phyloP scores from a whole-genome alignment of 1,284 basidiomycete species.

The Neonothopanus nambi region DNA sequence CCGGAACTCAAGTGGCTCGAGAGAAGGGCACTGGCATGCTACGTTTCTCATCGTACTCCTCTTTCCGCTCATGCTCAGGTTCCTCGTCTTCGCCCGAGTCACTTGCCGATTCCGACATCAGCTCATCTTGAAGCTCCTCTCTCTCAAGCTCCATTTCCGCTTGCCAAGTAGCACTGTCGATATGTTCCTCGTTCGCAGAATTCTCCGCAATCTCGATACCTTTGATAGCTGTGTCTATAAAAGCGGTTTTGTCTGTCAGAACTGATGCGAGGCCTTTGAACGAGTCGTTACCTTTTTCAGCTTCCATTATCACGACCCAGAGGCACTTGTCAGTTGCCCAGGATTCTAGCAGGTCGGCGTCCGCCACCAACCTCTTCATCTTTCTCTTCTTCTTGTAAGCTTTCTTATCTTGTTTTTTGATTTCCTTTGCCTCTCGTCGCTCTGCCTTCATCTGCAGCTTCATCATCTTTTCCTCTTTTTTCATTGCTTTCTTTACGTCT shows the following conservation, averaged over 20 bases:
- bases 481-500: no score
- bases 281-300: constrained; percentile 18
- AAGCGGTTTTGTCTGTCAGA: not conserved
- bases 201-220: constrained; percentile 22
- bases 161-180: constrained; percentile 7
- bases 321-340: constrained; percentile 16
- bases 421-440: no score
- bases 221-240: constrained; percentile 18
- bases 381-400: no score
- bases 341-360: not conserved
- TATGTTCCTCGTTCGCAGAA: not conserved
- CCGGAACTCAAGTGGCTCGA: no score
- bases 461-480: no score
- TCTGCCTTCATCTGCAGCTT: no score
- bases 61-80: no score
- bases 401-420: no score
- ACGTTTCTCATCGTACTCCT: no score
- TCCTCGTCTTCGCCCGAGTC: no score
- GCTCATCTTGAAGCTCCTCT: constrained; percentile 10
- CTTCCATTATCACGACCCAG: constrained; percentile 25
- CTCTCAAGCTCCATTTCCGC: constrained; percentile 8
- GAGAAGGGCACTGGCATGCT: no score
- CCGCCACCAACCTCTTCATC: not conserved
- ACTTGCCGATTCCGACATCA: no score
- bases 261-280: not conserved